Base-by-base conservation (phyloP, 805 yeast species). In the Candida boleticola region DNA sequence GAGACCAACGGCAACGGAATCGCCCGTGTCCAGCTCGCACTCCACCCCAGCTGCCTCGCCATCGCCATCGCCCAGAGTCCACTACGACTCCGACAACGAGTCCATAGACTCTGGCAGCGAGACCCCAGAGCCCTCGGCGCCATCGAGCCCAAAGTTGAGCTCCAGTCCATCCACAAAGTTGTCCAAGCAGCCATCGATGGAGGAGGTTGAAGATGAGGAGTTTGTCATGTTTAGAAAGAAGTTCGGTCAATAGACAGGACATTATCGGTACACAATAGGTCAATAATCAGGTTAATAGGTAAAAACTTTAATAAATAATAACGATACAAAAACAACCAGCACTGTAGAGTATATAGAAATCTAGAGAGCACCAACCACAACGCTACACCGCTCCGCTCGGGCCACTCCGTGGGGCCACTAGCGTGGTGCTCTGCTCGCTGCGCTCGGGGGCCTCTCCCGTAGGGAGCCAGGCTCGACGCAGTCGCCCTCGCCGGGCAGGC, bases 161-260 rank as follows among this genome's bases (percentile, higher is more conserved):
- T 19, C 31, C n/a, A 29, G 34, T 2, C n/a, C 44, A 5, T 9
- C 37, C 29, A 16, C 40, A 40, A 44, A 46, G 17, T 49, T 62
- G 16, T 58, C 52, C 23, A 58, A 48, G 33, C 58, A 51, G 36
- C 68, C 69, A 4, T 58, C 64, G 0, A 27, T 61, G 7, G 64
- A 61, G 42, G 66, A 58, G 44, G 65, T 61, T 32, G 66, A 61
- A 46, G 67, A 62, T 41, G 67, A 62, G 50, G 67, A 61, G 36
- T 68, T 64, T 48, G 68, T 68, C 9, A 53, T 65, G 59, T 60
- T 67, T 43, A 63, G 67, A 41, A 69, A 68, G 51, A 67, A 60
- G 46, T 64, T 65, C 42, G 66, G 63, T 18, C 56, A 56, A 37
- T 48, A 44, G 44, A 13, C n/a, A n/a, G n/a, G n/a, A n/a, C n/a